These are phyloP conservation scores for Penicillium corylophilum DNA, from an alignment of 2,329 filamentous ascomycete genomes.

Conservation along the genomic window DNA sequence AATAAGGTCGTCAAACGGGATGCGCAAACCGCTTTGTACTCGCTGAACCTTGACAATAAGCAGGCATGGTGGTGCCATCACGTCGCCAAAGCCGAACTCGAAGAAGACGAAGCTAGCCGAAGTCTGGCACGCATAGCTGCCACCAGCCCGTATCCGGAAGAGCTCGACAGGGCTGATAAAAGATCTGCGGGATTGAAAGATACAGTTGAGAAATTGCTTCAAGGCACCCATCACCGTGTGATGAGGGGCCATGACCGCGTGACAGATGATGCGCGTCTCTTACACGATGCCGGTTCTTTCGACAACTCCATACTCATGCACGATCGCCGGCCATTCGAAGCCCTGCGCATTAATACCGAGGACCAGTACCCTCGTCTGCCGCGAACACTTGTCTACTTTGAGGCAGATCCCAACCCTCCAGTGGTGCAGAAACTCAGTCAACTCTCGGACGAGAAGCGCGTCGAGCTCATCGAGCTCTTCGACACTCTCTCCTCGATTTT, in stretches of 20 bases:
- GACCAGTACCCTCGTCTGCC: slow-evolving; percentile 66
- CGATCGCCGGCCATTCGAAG: slow-evolving; percentile 71
- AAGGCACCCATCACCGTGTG: slow-evolving; percentile 32
- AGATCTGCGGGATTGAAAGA: slow-evolving; percentile 14
- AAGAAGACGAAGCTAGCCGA: slow-evolving; percentile 31
- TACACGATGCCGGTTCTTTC: slow-evolving; percentile 53
- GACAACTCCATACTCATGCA: slow-evolving; percentile 58
- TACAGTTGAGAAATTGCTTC: slow-evolving; percentile 1
- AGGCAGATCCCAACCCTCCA: slow-evolving; percentile 29
- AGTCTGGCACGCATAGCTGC: slow-evolving; percentile 27
- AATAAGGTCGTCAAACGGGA: background rate
- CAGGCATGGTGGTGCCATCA: slow-evolving; percentile 12
- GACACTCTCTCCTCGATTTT: slow-evolving; percentile 28
- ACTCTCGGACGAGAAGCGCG: slow-evolving; percentile 14
- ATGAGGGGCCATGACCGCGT: slow-evolving; percentile 27
- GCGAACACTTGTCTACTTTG: slow-evolving; percentile 37
- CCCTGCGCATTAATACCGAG: slow-evolving; percentile 55
- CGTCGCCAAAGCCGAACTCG: slow-evolving; percentile 16
- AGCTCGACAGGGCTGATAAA: slow-evolving; percentile 24
- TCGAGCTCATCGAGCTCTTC: slow-evolving; percentile 24
- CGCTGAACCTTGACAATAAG: slow-evolving; percentile 30
- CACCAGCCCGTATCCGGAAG: slow-evolving; percentile 14
- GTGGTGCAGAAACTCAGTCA: slow-evolving; percentile 20
- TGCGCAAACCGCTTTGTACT: background rate
- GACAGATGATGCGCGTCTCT: slow-evolving; percentile 51